Base-by-base conservation (phyloP, 2,329 filamentous ascomycete species). In the Cordyceps militaris region DNA sequence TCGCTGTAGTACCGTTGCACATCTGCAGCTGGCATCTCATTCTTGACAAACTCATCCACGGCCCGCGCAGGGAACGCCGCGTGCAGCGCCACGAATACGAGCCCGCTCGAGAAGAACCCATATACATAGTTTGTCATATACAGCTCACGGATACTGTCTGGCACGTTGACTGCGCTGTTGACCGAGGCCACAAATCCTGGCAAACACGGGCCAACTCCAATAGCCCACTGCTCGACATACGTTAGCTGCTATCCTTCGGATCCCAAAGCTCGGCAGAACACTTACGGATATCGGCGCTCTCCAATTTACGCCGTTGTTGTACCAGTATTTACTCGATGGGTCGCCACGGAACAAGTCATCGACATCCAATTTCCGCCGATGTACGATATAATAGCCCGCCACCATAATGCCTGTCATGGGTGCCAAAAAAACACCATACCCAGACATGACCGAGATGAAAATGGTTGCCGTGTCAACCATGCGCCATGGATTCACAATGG, bases 111-210 rank as follows among this genome's bases (percentile, higher is more conserved):
- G 0, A 70, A 36, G 28, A 74, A 73, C 0, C 73, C 72, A 10
- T 74, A 74, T 0, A 74, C 21, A 34, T 73, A 75, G 60, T 71
- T 74, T 51, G 74, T 62, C 59, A 68, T 67, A 60, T 74, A 75
- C 1, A 75, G 63, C 58, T 75, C 69, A 0, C 61, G 74, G 50
- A 69, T 74, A 4, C 70, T 72, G 6, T 68, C 65, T 0, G 70
- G 63, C 0, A 77, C 67, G 0, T 43, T 62, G 6, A 74, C 64
- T 3, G 65, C 65, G 0, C 21, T n/a, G 49, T 74, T 70, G 11
- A 77, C 69, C 3, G 73, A 69, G 1, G 70, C 69, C 7, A 76
- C 64, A 58, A 78, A 76, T 13, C 75, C 75, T 0, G 76, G 75
- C 50, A 78, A 60, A 3, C 68, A 69, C 0, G 75, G 75, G 0